Conservation (phyloP, 1,284 basidiomycete genomes). For the Hemileia vastatrix region DNA sequence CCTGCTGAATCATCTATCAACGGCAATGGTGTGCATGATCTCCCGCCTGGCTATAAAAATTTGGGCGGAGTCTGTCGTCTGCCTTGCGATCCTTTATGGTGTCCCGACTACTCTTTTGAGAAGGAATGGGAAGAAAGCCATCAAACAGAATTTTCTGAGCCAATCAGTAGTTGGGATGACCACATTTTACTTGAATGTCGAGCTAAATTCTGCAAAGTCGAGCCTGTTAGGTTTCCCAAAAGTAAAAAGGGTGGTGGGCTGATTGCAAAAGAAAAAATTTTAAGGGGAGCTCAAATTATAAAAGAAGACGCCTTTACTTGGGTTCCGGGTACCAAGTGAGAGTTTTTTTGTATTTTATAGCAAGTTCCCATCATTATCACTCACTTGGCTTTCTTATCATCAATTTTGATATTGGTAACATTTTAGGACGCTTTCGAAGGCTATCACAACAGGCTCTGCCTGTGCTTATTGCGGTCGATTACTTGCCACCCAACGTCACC, state of each 20-base stretch:
- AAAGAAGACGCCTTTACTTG: constrained; percentile 23
- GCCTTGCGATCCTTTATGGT: constrained; percentile 19
- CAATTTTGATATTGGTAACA: background rate
- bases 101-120: constrained; percentile 19
- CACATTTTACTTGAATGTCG: constrained; percentile 17
- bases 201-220: constrained; percentile 14
- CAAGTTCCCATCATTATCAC: constrained; percentile 1
- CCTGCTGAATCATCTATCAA: too few species aligned
- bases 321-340: constrained; percentile 13
- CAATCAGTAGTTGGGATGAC: constrained; percentile 19
- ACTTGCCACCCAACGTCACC: constrained; percentile 15
- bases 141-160: constrained; percentile 11
- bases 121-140: constrained; percentile 23
- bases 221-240: constrained; percentile 19
- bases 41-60: too few species aligned
- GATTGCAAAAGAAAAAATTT: constrained; percentile 15
- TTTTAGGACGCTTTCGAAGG: constrained; percentile 11
- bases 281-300: constrained; percentile 17
- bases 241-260: constrained; percentile 21
- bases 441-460: constrained; percentile 14
- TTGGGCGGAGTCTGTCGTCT: too few species aligned
- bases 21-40: too few species aligned
- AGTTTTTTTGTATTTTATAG: background rate
- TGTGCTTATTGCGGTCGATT: constrained; percentile 22
- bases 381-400: background rate